Conservation (phyloP, 495 filamentous ascomycete species). For the Tuber brumale region DNA sequence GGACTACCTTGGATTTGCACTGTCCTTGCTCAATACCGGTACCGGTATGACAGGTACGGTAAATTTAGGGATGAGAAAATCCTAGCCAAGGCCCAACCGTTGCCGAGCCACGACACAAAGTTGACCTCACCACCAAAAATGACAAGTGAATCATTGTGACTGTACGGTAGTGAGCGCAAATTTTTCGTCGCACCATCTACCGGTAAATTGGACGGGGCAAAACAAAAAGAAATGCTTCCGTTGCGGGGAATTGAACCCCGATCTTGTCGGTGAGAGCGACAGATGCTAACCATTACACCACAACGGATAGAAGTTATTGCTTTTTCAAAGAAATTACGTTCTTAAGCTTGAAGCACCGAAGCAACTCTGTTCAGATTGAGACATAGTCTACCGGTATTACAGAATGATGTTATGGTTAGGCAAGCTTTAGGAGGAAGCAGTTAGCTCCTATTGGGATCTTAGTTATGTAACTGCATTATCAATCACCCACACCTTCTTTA, state of each 20-base stretch:
- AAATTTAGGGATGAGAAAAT: no score
- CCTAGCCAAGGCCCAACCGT: no score
- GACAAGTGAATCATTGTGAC: neutral
- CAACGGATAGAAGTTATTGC: conserved; percentile 10
- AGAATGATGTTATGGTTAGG: no score
- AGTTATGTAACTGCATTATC: no score
- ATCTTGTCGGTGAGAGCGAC: conserved; percentile 27
- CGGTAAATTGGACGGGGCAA: neutral
- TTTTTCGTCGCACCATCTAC: neutral
- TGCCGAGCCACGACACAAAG: neutral
- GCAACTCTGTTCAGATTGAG: neutral
- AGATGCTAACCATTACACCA: conserved; percentile 28
- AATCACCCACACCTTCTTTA: no score
- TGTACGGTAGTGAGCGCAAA: neutral
- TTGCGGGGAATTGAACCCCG: conserved; percentile 27
- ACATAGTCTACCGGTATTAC: no score
- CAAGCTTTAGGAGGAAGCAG: no score
- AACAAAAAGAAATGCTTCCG: conserved; percentile 4
- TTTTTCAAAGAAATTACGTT: neutral
- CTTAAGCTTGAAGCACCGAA: neutral
- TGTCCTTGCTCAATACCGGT: no score
- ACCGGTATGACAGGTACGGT: no score
- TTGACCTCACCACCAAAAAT: neutral
- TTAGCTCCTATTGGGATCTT: no score
- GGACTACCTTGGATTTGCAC: no score